Base-by-base conservation (phyloP, 2,329 filamentous ascomycete species). In the Sordariomycetes sp. region DNA sequence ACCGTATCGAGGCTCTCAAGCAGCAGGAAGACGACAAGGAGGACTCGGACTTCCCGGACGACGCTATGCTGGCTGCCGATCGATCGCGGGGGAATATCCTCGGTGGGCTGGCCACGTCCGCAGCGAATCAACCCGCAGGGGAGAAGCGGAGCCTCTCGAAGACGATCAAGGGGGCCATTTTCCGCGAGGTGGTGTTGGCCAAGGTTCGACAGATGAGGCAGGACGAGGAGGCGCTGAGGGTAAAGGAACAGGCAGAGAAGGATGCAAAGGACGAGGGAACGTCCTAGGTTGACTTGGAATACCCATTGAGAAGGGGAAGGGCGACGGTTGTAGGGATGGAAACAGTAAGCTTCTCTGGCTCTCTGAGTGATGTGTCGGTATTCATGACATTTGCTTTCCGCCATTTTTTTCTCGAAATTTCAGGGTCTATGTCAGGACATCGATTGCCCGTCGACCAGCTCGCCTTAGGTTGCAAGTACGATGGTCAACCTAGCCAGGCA, bases 131-230 rank as follows among this genome's bases (percentile, higher is more conserved):
- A 66, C 64, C 37, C 7, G 54, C 20, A 14, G 32, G 43, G 14
- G 61, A 59, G 37, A 74, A 78, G 69, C 72, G 71, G 61, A 73
- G 67, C 53, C 69, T 81, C 14, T 75, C 74, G 61, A 76, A 75
- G 66, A 72, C 79, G 60, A 74, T 83, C 63, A 80, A 81, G 68
- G 76, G 82, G 59, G 82, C 90, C 61, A 95, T 97, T 66, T 97
- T 97, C 83, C 83, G 89, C 65, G 93, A 97, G 72, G 89, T 97
- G 14, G 93, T 97, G 16, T 77, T 96, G 59, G 93, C 92, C 63
- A 97, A 97, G 77, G 90, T 96, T 53, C 83, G 88, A 60, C 92
- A 96, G 72, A 88, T 90, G 82, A 95, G 95, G 79, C 87, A 90
- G 64, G 82, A 92, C 66, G 88, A 96, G 69, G 86, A 92, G 68